Evolutionary conservation across 2,329 filamentous ascomycete species (phyloP), one percentile per base, ranked within the genome.

Genomic region (Apiospora marii): DNA sequence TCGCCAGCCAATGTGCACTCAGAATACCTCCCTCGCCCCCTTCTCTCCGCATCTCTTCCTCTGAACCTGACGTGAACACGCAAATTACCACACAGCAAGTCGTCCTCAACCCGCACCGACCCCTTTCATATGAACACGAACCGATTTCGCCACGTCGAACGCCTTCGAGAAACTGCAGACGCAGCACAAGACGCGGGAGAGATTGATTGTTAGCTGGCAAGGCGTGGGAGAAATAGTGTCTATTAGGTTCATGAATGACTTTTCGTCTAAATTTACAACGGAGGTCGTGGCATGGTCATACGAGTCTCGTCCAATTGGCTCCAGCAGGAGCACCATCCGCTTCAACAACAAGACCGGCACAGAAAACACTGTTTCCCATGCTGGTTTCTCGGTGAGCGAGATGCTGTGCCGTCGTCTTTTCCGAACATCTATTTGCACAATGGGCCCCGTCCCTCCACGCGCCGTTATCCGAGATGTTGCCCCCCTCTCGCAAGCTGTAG

Each of bases 231-330:
- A 69, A 48, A 69, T 49, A 46, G 48, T 49, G 34, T 69, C 67
- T 58, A 70, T 70, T 70, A 48, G 68, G 48, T 53, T 70, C 68
- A 44, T 68, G 41, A 58, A 70, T 41, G 34, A 70, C 48, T 58
- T 58, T 58, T 70, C 44, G 4, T 69, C 68, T 70, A 70, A 53
- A 48, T 70, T 41, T 70, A 70, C 68, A 70, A 44, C 68, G 19
- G 68, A 70, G 48, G 68, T 70, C 68, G 48, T 70, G 46, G 34
- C 68, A 70, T 49, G 24, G 8, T 70, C 68, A 44, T 70, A 12
- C n/a, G n/a, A 27, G 46, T 70, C 46, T 70, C 48, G 44, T 67
- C 41, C 41, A 41, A 41, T 41, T 24, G 58, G 67, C 64, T 4
- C 44, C 41, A 68, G 67, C 67, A 30, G 67, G 67, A 68, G 67